Base-by-base conservation (phyloP, 2,329 filamentous ascomycete genomes). In the Xylariaceae sp. region DNA sequence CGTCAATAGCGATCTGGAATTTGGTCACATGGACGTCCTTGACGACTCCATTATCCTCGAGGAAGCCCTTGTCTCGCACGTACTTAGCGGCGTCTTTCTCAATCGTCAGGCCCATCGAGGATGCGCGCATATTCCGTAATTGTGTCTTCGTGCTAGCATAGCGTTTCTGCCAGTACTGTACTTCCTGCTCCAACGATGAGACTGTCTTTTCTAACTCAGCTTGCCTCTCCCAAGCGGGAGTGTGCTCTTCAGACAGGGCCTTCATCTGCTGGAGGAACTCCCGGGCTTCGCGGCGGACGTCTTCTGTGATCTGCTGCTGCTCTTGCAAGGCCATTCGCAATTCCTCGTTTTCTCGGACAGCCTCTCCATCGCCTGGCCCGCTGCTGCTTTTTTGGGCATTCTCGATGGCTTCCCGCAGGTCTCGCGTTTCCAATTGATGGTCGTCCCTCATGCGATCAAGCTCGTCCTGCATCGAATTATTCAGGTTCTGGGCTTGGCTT, bases 1-100 rank as follows among this genome's bases (percentile, higher is more conserved):
- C 91, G 59, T 98, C 91, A 47, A 98, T 87, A 17, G 89, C 80
- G 45, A 97, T 84, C 64, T 98, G 93, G 69, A 95, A 97, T 58
- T 88, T 90, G 38, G 91, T 96, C 51, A 98, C 81, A 61, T 96
- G 87, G 11, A 96, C 78, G 64, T 96, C 93, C 65, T 87, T 90
- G 54, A 98, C 81, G 17, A 93, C 64, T 4, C 93, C 93, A 44
- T 82, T 78, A 11, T 83, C 78, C 29, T 85, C 76, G 17, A 79
- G 76, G 50, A 93, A 83, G 19, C 75, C 79, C 56, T 77, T 78
- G 39, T 87, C 81, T 38, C 78, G 78, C 31, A 82, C 66, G 48
- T 82, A 78, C 50, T 76, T 79, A 37, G 77, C 79, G n/a, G 83
- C 81, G 51, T 91, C 83, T 46, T 84, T 78, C 7, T 85, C 80